A percentile compares a stretch with the other conserved stretches of the same genome.
Evolutionary conservation across 352 stramenopile species (phyloP).

Genomic region (Elongisporangium prolatum): DNA sequence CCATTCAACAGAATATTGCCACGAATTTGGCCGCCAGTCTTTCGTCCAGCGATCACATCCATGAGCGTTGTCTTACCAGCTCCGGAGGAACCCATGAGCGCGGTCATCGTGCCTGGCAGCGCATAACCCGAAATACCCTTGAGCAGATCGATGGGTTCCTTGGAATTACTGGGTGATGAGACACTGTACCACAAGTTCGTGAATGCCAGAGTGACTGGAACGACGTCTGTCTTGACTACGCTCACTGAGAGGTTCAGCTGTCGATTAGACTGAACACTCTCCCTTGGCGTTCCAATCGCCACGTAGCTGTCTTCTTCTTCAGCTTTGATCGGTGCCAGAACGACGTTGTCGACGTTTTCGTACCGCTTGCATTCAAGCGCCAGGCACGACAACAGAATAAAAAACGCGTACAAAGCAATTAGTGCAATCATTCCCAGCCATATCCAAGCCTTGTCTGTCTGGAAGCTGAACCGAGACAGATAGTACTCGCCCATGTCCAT

Average conservation of each 20-base stretch:
- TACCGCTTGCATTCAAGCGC: constrained; percentile 27
- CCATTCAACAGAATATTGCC: constrained; percentile 54
- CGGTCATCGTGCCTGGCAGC: too few species aligned
- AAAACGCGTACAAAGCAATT: constrained; percentile 22
- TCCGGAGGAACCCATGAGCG: constrained; percentile 53
- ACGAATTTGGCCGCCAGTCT: too few species aligned
- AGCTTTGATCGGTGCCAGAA: constrained; percentile 13
- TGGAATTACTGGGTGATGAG: constrained; percentile 18
- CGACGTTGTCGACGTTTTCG: constrained; percentile 17
- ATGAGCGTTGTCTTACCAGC: constrained; percentile 91
- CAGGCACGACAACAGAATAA: constrained; percentile 31
- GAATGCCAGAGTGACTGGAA: constrained; percentile 32
- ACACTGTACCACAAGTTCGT: constrained; percentile 39
- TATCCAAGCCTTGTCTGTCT: constrained; percentile 27
- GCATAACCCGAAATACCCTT: constrained; percentile 67
- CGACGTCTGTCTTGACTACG: constrained; percentile 17
- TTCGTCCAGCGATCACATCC: constrained; percentile 89
- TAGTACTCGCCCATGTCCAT: constrained; percentile 40
- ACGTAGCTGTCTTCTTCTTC: constrained; percentile 1
- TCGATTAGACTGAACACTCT: not conserved
- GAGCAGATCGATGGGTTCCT: constrained; percentile 52
- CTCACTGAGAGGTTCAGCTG: not conserved
- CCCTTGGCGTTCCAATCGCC: not conserved
- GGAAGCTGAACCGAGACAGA: constrained; percentile 24
- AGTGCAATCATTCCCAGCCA: constrained; percentile 29